Percentiles rank a stretch among this genome's conserved stretches.
phyloP scores from a whole-genome alignment of 257 asterid species.

The Leonotis leonurus region DNA sequence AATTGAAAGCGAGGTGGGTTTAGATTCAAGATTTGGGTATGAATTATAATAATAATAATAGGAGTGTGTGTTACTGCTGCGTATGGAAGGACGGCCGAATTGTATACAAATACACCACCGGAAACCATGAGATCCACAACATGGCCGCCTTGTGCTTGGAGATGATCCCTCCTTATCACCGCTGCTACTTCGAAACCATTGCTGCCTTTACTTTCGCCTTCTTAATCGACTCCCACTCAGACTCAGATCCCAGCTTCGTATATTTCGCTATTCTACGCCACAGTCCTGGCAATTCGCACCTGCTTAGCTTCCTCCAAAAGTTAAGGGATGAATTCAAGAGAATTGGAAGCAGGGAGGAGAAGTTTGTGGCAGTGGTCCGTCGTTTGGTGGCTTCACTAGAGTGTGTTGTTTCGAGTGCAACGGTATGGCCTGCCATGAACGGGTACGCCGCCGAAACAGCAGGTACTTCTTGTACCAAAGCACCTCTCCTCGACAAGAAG shows the following conservation, averaged over 20 bases:
- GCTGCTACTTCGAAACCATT: slow-evolving; percentile 62
- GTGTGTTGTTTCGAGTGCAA: slow-evolving; percentile 14
- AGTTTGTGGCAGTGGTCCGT: slow-evolving; percentile 37
- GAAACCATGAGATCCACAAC: slow-evolving; percentile 42
- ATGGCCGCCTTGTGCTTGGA: slow-evolving; percentile 63
- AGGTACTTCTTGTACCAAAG: slow-evolving; percentile 41
- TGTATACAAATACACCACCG: slow-evolving; percentile 38
- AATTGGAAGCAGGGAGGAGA: slow-evolving; percentile 25
- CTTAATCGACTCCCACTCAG: slow-evolving; percentile 31
- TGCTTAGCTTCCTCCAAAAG: slow-evolving; percentile 37
- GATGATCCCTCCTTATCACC: slow-evolving; percentile 58
- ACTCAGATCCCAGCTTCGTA: slow-evolving; percentile 13
- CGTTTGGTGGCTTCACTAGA: slow-evolving; percentile 36
- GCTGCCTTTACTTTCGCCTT: slow-evolving; percentile 45
- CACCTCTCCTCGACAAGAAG: slow-evolving; percentile 53
- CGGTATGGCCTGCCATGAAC: slow-evolving; percentile 31
- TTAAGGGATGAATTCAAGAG: slow-evolving; percentile 52
- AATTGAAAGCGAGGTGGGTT: too few species aligned
- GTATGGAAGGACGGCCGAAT: slow-evolving; percentile 48
- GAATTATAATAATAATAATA: background rate
- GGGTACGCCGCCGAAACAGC: slow-evolving; percentile 27
- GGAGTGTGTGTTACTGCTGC: slow-evolving; percentile 59
- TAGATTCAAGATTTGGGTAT: slow-evolving; percentile 1
- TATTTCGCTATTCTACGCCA: slow-evolving; percentile 57
- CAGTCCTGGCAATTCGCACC: slow-evolving; percentile 28